Percentiles rank a stretch among this genome's conserved stretches.
These are phyloP conservation scores for Sclerotinia glacialis DNA, from an alignment of 2,329 filamentous ascomycete species.

Conservation along the genomic window DNA sequence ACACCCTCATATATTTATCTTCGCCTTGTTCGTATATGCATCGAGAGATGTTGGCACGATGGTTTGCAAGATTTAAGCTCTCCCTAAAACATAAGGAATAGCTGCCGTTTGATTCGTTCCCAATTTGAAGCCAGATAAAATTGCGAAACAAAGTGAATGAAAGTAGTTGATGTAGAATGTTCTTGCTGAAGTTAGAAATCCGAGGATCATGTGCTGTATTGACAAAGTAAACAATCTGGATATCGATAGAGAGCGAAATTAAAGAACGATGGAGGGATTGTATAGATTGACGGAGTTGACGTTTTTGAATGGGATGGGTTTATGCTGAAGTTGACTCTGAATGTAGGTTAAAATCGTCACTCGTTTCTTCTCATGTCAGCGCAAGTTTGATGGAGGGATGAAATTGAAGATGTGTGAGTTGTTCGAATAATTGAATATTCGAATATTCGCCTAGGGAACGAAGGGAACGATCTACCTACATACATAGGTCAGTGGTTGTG, in stretches of 20 bases:
- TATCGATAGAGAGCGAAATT: not conserved
- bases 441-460: not conserved
- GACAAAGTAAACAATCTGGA: not conserved
- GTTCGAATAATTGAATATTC: not conserved
- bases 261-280: not conserved
- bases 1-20: slow-evolving; percentile 7
- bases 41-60: slow-evolving; percentile 11
- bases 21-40: not conserved
- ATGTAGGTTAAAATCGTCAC: not conserved
- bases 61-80: not conserved
- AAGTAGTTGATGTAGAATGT: not conserved
- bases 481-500: not conserved
- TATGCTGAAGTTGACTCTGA: not conserved
- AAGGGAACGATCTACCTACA: not conserved
- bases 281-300: not conserved
- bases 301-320: not conserved
- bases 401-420: not conserved
- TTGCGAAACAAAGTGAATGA: not conserved
- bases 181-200: not conserved
- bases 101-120: not conserved
- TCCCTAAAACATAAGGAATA: not conserved
- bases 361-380: not conserved
- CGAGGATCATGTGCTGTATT: not conserved
- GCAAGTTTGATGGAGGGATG: not conserved
- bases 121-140: not conserved